A percentile compares a stretch with the other conserved stretches of the same genome.
Evolutionary conservation across 768 basidiomycete genomes (phyloP).

Genomic region (Cyathus striatus): DNA sequence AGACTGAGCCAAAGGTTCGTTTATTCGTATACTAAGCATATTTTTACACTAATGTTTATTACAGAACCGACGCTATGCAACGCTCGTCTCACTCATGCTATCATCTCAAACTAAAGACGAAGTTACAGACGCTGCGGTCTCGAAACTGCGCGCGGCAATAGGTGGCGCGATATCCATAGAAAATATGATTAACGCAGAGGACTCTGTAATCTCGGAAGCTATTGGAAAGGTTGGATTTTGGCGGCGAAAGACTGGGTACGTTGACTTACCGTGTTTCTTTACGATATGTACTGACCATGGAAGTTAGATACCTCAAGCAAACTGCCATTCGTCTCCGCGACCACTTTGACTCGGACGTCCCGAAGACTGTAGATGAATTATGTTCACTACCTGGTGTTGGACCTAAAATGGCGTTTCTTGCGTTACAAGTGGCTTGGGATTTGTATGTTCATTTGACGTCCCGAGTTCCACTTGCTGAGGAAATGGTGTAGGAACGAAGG

Average conservation of each 20-base stretch:
- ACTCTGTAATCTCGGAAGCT: conserved; percentile 59
- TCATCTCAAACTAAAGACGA: conserved; percentile 95
- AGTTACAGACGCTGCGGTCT: conserved; percentile 76
- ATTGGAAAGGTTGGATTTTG: conserved; percentile 93
- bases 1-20: conserved; percentile 61
- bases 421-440: conserved; percentile 82
- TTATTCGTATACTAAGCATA: not conserved
- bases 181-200: conserved; percentile 60
- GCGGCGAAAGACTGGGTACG: conserved; percentile 79
- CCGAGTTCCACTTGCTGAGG: not conserved
- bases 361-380: conserved; percentile 82
- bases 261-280: conserved; percentile 6
- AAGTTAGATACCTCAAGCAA: conserved; percentile 63
- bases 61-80: conserved; percentile 78
- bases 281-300: not conserved
- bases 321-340: conserved; percentile 66
- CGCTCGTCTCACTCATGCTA: conserved; percentile 90
- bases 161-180: conserved; percentile 78
- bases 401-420: conserved; percentile 93
- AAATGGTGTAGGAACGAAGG: conserved; percentile 62
- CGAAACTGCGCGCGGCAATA: conserved; percentile 64
- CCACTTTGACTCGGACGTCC: conserved; percentile 79
- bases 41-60: not conserved
- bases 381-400: conserved; percentile 89
- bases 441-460: conserved; percentile 39